Evolutionary conservation across 2,329 filamentous ascomycete genomes (phyloP).

Genomic region (Fusarium chlamydosporum): DNA sequence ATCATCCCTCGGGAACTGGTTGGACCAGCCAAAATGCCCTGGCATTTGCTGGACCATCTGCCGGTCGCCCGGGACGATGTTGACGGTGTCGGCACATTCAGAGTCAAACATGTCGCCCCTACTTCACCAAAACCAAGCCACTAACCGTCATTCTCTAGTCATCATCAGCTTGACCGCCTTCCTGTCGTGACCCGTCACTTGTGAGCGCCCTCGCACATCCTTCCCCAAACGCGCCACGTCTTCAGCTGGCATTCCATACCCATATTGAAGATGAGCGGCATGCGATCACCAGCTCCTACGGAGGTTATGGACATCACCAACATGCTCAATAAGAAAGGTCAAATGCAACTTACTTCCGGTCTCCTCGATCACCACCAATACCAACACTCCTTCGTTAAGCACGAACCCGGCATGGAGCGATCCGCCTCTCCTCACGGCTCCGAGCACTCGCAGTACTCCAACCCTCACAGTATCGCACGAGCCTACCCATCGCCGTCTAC

Average conservation of each 20-base stretch:
- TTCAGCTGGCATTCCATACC: constrained; percentile 35
- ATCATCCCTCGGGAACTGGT: constrained; percentile 16
- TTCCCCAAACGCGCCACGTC: constrained; percentile 44
- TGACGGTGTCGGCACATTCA: constrained; percentile 16
- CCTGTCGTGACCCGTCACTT: constrained; percentile 46
- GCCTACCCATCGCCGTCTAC: constrained; percentile 68
- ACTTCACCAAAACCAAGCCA: constrained; percentile 8
- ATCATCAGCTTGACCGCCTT: constrained; percentile 46
- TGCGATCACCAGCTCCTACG: constrained; percentile 62
- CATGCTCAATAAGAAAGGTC: constrained; percentile 66
- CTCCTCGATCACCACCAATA: constrained; percentile 53
- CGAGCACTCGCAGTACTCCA: constrained; percentile 70
- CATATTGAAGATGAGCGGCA: constrained; percentile 53
- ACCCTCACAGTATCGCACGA: constrained; percentile 62
- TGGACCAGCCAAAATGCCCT: constrained; percentile 18
- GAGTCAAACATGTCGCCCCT: constrained; percentile 13
- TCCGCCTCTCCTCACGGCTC: constrained; percentile 72
- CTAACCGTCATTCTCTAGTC: constrained; percentile 44
- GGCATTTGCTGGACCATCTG: constrained; percentile 26
- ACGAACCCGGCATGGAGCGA: constrained; percentile 63
- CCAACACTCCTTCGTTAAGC: constrained; percentile 55
- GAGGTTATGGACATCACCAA: constrained; percentile 68
- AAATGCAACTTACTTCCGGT: constrained; percentile 54
- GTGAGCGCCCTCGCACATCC: constrained; percentile 43
- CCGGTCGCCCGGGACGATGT: constrained; percentile 16